A percentile compares a stretch with the other conserved stretches of the same genome.
These are phyloP conservation scores for Fusarium globosum DNA, from an alignment of 2,329 filamentous ascomycete species.

Conservation along the genomic window DNA sequence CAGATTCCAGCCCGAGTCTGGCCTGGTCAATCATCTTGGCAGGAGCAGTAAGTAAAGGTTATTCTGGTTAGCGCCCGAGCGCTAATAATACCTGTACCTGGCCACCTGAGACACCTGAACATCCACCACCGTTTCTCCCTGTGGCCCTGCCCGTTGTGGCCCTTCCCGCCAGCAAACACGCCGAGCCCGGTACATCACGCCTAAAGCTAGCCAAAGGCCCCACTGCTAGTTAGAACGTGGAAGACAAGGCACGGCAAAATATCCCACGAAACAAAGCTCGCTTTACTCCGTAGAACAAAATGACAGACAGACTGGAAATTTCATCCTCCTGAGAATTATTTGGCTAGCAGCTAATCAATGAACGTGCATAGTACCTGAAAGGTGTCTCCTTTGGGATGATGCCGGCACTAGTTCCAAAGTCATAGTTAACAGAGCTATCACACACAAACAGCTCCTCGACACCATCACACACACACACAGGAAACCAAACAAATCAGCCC, in stretches of 20 bases:
- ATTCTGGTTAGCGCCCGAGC: constrained; percentile 12
- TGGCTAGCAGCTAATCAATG: not conserved
- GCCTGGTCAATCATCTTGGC: not conserved
- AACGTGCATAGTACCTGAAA: constrained; percentile 25
- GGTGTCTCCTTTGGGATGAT: constrained; percentile 18
- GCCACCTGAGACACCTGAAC: constrained; percentile 38
- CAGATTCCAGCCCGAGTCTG: not conserved
- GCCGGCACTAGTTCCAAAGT: constrained; percentile 13
- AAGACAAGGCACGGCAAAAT: constrained; percentile 24
- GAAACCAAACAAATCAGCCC: constrained; percentile 12
- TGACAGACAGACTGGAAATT: constrained; percentile 12
- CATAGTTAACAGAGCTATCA: not conserved
- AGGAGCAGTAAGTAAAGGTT: not conserved
- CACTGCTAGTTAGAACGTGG: constrained; percentile 27
- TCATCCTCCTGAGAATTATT: not conserved
- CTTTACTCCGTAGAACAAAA: not conserved
- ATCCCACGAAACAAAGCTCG: constrained; percentile 39
- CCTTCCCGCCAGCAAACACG: constrained; percentile 5
- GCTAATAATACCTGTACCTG: not conserved
- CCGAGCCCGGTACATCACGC: not conserved
- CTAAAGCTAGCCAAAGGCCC: not conserved
- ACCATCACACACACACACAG: not conserved
- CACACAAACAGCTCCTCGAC: not conserved
- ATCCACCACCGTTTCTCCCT: constrained; percentile 28
- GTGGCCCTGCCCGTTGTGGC: constrained; percentile 5